Conservation (phyloP, 2,329 filamentous ascomycete species). For the Fusarium cyanostomum region DNA sequence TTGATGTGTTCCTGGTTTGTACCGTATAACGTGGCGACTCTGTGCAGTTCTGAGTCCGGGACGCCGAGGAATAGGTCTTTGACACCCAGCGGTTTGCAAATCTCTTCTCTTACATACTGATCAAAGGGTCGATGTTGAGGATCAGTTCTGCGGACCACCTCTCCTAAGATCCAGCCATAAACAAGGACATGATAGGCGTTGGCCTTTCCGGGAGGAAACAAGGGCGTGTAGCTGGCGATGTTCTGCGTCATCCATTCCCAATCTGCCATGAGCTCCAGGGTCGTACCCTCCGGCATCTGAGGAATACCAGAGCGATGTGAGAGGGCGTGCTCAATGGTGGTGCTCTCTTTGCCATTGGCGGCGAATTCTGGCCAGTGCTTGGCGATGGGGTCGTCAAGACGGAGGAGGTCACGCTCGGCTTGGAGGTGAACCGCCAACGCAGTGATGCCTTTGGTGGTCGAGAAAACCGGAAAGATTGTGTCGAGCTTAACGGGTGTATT, state of each 20-base stretch:
- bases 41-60: background rate
- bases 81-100: conserved; percentile 8
- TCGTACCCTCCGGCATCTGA: conserved; percentile 13
- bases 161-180: conserved; percentile 13
- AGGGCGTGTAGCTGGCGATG: conserved; percentile 1
- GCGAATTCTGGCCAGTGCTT: conserved; percentile 20
- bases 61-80: conserved; percentile 3
- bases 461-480: conserved; percentile 3
- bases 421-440: conserved; percentile 9
- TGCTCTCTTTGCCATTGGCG: conserved; percentile 9
- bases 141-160: conserved; percentile 12
- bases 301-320: conserved; percentile 17
- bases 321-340: conserved; percentile 5
- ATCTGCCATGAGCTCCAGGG: conserved; percentile 11
- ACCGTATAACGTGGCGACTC: conserved; percentile 17
- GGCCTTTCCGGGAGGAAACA: conserved; percentile 6
- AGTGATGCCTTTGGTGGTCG: conserved; percentile 5
- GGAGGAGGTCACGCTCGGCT: background rate
- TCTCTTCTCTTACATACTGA: conserved; percentile 6
- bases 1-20: background rate
- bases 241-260: conserved; percentile 16
- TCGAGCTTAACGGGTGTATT: background rate
- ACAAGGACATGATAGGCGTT: conserved; percentile 22
- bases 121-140: conserved; percentile 4
- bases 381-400: background rate